Percentiles rank a stretch among this genome's conserved stretches.
These are phyloP conservation scores for Boletus speciosus DNA, from an alignment of 768 basidiomycete genomes.

Conservation along the genomic window DNA sequence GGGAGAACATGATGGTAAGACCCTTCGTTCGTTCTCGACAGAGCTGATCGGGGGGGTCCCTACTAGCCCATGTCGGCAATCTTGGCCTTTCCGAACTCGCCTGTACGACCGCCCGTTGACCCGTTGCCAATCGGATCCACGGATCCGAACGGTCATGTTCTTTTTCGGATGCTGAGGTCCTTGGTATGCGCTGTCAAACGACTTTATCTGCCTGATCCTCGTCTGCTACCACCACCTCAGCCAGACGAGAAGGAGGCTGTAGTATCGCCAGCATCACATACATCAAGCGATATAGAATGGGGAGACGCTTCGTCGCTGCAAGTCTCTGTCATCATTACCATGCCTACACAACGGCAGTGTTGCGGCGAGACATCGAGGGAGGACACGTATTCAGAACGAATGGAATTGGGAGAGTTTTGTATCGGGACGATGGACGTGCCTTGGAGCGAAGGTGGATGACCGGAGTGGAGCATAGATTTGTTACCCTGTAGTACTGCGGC, in stretches of 20 bases:
- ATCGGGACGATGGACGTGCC: conserved; percentile 24
- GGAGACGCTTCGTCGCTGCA: conserved; percentile 26
- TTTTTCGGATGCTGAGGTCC: neutral
- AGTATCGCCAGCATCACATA: neutral
- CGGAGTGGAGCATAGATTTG: neutral
- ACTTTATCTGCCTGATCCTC: neutral
- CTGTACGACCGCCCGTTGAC: neutral
- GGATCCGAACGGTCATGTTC: neutral
- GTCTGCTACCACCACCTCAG: neutral
- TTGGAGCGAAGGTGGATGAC: conserved; percentile 10
- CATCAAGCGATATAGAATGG: neutral
- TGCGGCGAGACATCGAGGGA: neutral
- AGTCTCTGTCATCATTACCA: conserved; percentile 40
- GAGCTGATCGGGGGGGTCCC: neutral
- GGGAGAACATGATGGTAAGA: conserved; percentile 44
- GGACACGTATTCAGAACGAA: conserved; percentile 10
- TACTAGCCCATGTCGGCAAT: conserved; percentile 28
- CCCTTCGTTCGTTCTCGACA: neutral
- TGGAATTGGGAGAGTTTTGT: conserved; percentile 35
- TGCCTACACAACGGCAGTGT: conserved; percentile 32
- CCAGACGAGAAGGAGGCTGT: neutral
- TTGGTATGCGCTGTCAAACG: conserved; percentile 2
- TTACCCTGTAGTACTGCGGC: neutral
- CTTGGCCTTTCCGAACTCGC: conserved; percentile 3
- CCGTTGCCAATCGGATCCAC: neutral